Evolutionary conservation across 306 rosid species (phyloP).

Genomic region (Gleditsia sinensis): DNA sequence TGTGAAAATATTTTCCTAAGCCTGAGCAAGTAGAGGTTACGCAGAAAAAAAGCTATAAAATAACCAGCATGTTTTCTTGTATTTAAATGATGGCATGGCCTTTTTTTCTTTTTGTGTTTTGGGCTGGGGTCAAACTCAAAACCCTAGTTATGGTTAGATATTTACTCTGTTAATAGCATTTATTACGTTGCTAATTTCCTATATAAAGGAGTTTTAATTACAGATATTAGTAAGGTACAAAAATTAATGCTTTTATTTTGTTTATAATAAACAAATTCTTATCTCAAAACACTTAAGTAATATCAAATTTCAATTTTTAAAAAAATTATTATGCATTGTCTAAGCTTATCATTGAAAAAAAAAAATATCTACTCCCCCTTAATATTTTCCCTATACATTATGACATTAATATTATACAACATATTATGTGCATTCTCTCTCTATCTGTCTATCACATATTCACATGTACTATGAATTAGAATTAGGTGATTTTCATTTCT

Average conservation of each 20-base stretch:
- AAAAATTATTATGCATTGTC: too few species aligned
- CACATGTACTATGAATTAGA: background rate
- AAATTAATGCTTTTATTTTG: background rate
- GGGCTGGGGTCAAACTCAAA: slow-evolving; percentile 29
- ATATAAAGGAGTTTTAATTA: background rate
- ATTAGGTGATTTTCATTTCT: background rate
- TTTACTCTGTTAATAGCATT: slow-evolving; percentile 31
- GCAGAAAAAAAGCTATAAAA: background rate
- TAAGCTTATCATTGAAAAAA: background rate
- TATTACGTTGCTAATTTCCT: background rate
- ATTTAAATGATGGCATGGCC: background rate
- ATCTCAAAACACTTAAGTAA: background rate
- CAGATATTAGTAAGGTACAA: background rate
- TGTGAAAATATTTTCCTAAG: background rate
- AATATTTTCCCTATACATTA: background rate
- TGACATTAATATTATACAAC: background rate
- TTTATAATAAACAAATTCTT: background rate
- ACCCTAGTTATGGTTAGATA: slow-evolving; percentile 37
- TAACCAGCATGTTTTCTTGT: background rate
- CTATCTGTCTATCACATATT: background rate
- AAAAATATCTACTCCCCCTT: background rate
- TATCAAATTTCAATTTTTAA: background rate
- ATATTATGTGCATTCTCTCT: background rate
- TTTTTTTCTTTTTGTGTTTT: background rate
- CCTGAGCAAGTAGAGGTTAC: background rate